These are phyloP conservation scores for Leishmania major DNA, from an alignment of 208 protist species.

Conservation along the genomic window DNA sequence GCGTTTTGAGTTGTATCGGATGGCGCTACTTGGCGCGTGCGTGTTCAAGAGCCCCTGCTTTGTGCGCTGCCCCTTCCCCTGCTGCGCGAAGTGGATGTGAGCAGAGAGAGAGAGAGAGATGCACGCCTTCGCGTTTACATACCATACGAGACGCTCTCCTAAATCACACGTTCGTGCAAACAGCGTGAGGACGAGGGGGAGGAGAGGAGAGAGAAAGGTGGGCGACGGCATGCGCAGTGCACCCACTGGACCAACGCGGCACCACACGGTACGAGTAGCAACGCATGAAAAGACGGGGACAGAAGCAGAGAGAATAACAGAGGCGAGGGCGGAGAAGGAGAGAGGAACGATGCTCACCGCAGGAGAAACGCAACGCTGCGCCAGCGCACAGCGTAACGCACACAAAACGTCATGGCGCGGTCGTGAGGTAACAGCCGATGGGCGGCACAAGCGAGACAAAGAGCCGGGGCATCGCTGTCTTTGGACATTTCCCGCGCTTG, in stretches of 20 bases:
- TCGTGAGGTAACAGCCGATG: background rate
- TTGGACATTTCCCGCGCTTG: background rate
- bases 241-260: background rate
- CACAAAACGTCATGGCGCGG: background rate
- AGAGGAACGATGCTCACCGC: conserved; percentile 4
- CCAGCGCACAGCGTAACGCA: background rate
- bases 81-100: background rate
- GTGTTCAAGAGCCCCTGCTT: background rate
- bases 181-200: background rate
- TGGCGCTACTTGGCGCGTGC: background rate
- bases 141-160: background rate
- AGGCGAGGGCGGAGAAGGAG: background rate
- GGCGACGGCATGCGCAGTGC: background rate
- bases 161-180: background rate
- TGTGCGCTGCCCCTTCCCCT: background rate
- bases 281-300: background rate
- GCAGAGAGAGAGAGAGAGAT: background rate
- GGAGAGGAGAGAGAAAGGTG: background rate
- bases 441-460: background rate
- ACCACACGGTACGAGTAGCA: background rate
- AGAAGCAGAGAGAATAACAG: conserved; percentile 22
- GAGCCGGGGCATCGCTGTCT: background rate
- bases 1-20: background rate
- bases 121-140: background rate
- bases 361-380: background rate